A percentile compares a stretch with the other conserved stretches of the same genome.
phyloP scores from a whole-genome alignment of 2,329 filamentous ascomycete species.

The Cercospora sp. region DNA sequence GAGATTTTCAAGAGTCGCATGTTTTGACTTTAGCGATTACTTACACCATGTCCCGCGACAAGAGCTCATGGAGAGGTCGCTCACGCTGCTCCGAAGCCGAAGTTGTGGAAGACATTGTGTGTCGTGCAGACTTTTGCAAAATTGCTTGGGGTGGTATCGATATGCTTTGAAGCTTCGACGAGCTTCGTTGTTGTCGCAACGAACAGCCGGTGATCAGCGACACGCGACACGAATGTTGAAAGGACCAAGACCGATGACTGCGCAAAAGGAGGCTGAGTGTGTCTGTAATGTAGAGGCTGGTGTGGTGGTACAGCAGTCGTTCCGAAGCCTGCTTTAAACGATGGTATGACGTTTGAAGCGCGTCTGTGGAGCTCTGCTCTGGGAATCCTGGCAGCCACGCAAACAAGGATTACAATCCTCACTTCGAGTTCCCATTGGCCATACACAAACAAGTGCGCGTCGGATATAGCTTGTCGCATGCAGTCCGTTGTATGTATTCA shows the following conservation, averaged over 20 bases:
- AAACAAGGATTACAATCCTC: slow-evolving; percentile 7
- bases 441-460: not conserved
- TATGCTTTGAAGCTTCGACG: not conserved
- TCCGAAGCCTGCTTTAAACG: slow-evolving; percentile 16
- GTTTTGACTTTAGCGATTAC: not conserved
- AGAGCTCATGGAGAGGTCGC: slow-evolving; percentile 50
- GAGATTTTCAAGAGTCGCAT: not conserved
- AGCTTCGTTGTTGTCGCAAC: slow-evolving; percentile 3
- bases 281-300: slow-evolving; percentile 20
- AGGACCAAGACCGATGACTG: not conserved
- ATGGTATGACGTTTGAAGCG: slow-evolving; percentile 13
- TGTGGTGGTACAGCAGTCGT: slow-evolving; percentile 10
- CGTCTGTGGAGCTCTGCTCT: slow-evolving; percentile 12
- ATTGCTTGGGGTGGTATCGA: not conserved
- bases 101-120: slow-evolving; percentile 18
- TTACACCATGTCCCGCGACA: slow-evolving; percentile 51
- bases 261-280: slow-evolving; percentile 5
- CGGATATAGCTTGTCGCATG: not conserved
- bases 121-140: not conserved
- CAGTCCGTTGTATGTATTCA: not conserved
- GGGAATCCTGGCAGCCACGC: slow-evolving; percentile 10
- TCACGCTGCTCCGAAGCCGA: slow-evolving; percentile 33
- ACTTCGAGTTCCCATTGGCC: not conserved
- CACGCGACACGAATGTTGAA: not conserved
- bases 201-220: slow-evolving; percentile 1